Base-by-base conservation (phyloP, 495 filamentous ascomycete genomes). In the Aspergillus coremiiformis region DNA sequence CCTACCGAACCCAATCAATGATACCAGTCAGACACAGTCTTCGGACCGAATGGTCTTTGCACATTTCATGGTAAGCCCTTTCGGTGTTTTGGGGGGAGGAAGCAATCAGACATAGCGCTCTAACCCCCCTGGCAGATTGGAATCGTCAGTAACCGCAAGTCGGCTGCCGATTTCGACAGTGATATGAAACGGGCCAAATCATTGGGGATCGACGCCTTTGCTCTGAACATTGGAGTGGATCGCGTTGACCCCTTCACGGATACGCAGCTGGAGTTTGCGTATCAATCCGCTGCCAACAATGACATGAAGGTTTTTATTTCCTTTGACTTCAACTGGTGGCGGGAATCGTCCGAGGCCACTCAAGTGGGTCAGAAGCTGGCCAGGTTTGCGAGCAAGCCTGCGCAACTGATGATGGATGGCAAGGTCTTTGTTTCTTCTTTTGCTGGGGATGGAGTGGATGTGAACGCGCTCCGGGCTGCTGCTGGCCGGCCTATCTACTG, bases 301-400 rank as follows among this genome's bases (percentile, higher is more conserved):
- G 72, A 57, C 45, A 78, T 80, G 75, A 79, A 80, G 46, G 73
- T 79, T 17, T 81, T 82, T 50, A 68, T 82, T 33, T 81, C 77
- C 12, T 81, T 81, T 55, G 78, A 82, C 60, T 79, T 78, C 67
- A 77, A 76, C 60, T 81, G 68, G 65, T 81, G 65, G 57, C 49
- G 54, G 7, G 56, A 57, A 15, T 46, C 49, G 8, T 20, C 37
- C 8, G 58, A 78, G 32, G 72, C 69, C 23, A 53, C 51, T 10
- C 56, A 51, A 35, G 66, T 79, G 21, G 77, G 75, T 7, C 57
- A 59, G 21, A 74, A 72, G 59, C 68, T 80, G 52, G 66, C 63
- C 20, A 54, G 72, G 30, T 82, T 74, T 52, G 71, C 64, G 12
- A 55, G 56, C 44, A 55, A 67, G 12, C 59, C 75, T 0, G 76